Percentiles rank a stretch among this genome's conserved stretches.
These are phyloP conservation scores for Boletus rubescentipes DNA, from an alignment of 768 basidiomycete genomes.

Conservation along the genomic window DNA sequence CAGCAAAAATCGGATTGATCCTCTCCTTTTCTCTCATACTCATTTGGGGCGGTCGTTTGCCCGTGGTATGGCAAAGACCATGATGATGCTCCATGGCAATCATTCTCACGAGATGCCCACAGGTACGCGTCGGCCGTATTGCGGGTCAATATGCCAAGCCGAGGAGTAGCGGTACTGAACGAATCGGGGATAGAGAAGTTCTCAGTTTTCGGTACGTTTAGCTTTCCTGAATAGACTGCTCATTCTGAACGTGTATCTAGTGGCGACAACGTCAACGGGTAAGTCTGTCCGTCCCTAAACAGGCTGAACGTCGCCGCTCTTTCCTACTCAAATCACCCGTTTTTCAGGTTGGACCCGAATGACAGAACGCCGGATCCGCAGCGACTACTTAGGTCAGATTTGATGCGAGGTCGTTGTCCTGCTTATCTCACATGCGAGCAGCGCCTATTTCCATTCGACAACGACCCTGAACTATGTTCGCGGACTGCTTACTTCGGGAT, in stretches of 20 bases:
- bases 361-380: constrained; percentile 91
- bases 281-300: constrained; percentile 24
- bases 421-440: constrained; percentile 30
- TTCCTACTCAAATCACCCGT: not conserved
- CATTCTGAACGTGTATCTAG: constrained; percentile 38
- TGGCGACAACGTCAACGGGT: constrained; percentile 97
- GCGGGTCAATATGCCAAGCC: constrained; percentile 98
- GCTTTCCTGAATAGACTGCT: not conserved
- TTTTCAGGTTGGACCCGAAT: constrained; percentile 53
- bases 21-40: constrained; percentile 94
- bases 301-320: not conserved
- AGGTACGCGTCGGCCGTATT: constrained; percentile 87
- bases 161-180: constrained; percentile 80
- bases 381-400: constrained; percentile 66
- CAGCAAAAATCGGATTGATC: constrained; percentile 85
- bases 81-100: not conserved
- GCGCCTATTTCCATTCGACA: constrained; percentile 95
- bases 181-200: constrained; percentile 71
- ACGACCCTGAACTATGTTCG: constrained; percentile 93
- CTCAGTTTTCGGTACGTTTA: constrained; percentile 78
- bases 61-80: constrained; percentile 61
- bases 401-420: not conserved
- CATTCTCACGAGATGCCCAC: constrained; percentile 5
- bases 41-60: constrained; percentile 89
- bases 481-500: constrained; percentile 84